phyloP scores from a whole-genome alignment of 164 flowering plant species.

The Santalum album region DNA sequence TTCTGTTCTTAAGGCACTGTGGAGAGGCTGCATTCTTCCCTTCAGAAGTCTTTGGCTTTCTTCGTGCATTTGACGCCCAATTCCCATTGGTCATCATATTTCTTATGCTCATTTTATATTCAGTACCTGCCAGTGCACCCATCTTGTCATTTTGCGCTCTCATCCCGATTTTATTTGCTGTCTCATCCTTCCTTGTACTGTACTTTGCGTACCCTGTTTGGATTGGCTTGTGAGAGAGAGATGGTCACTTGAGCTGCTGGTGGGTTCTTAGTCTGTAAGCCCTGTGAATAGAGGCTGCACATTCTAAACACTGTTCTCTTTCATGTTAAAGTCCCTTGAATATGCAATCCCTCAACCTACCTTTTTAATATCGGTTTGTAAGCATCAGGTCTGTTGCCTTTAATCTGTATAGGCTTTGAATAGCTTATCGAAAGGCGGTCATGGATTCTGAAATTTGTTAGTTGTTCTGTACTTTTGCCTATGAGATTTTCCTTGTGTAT shows the following conservation, averaged over 20 bases:
- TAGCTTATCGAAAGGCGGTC: too few species aligned
- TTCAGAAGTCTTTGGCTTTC: slow-evolving; percentile 57
- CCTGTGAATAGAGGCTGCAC: slow-evolving; percentile 9
- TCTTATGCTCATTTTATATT: slow-evolving; percentile 61
- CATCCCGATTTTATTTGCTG: slow-evolving; percentile 70
- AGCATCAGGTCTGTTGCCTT: too few species aligned
- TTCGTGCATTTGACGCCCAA: slow-evolving; percentile 75
- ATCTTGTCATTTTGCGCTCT: slow-evolving; percentile 69
- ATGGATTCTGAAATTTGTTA: too few species aligned
- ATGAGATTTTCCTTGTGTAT: too few species aligned
- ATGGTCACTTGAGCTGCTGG: slow-evolving; percentile 45
- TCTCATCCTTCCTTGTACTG: slow-evolving; percentile 82
- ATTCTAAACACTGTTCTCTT: too few species aligned
- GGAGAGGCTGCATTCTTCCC: slow-evolving; percentile 40
- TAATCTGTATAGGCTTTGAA: too few species aligned
- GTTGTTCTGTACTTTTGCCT: too few species aligned
- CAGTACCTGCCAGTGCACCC: slow-evolving; percentile 79
- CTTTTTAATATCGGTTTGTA: too few species aligned
- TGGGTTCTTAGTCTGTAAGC: neutral
- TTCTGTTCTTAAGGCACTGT: too few species aligned
- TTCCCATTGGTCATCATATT: slow-evolving; percentile 76
- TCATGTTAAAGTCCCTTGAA: too few species aligned
- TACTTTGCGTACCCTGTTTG: slow-evolving; percentile 92
- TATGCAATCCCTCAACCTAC: too few species aligned
- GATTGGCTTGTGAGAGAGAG: slow-evolving; percentile 95